phyloP scores from a whole-genome alignment of 495 filamentous ascomycete species.

The Daldinia bambusicola region DNA sequence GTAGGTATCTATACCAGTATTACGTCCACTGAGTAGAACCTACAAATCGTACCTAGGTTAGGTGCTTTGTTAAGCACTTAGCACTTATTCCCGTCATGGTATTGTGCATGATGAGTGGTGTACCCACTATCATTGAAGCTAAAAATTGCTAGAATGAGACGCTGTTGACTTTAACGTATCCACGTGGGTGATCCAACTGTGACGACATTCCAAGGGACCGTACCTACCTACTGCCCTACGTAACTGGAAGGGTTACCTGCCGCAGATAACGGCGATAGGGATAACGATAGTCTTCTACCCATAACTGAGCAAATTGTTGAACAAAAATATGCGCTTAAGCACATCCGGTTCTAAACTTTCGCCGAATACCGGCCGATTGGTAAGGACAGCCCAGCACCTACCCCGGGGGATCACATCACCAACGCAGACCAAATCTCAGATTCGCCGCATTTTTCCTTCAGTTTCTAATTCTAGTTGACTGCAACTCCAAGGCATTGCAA shows the following conservation, averaged over 20 bases:
- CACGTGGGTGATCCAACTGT: slow-evolving; percentile 7
- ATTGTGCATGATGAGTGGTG: background rate
- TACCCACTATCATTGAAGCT: slow-evolving; percentile 1
- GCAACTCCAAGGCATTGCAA: slow-evolving; percentile 8
- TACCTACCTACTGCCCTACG: too few relatives aligned
- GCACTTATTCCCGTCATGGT: too few relatives aligned
- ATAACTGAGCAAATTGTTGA: slow-evolving; percentile 31
- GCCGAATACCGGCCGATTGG: slow-evolving; percentile 41
- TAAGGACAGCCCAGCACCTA: background rate
- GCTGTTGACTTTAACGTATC: background rate
- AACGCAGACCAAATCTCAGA: slow-evolving; percentile 31
- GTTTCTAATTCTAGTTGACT: slow-evolving; percentile 1
- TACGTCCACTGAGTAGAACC: too few relatives aligned
- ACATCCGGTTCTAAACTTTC: slow-evolving; percentile 32
- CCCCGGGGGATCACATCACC: slow-evolving; percentile 32
- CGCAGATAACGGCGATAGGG: slow-evolving; percentile 1
- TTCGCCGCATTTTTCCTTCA: slow-evolving; percentile 38
- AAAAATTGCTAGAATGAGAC: background rate
- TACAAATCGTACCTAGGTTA: too few relatives aligned
- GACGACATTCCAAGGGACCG: slow-evolving; percentile 1
- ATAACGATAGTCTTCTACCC: slow-evolving; percentile 15
- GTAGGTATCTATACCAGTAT: background rate
- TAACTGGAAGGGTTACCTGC: background rate
- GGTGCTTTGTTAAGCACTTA: too few relatives aligned
- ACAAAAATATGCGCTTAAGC: slow-evolving; percentile 21